Evolutionary conservation across 2,329 filamentous ascomycete species (phyloP).

Genomic region (Pseudopyricularia cyperi): DNA sequence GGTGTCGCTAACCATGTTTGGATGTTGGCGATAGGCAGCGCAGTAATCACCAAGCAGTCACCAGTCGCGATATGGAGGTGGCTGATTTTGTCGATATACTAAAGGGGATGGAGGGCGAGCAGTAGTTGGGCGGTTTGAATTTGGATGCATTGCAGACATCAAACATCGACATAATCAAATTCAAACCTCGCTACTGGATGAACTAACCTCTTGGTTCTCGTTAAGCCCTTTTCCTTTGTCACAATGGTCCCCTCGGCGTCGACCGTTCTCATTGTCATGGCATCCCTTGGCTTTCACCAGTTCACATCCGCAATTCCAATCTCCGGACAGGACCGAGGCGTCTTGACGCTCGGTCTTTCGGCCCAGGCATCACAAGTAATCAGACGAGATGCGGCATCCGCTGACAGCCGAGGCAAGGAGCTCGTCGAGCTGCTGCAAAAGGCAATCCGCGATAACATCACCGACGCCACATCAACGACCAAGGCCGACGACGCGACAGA

Average conservation of each 20-base stretch:
- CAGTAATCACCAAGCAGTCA: background rate
- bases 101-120: no score
- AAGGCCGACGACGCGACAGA: background rate
- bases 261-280: background rate
- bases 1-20: background rate
- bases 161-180: no score
- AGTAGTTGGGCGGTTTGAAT: no score
- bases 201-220: background rate
- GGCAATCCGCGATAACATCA: background rate
- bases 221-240: background rate
- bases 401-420: background rate
- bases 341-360: background rate
- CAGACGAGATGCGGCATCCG: background rate
- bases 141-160: no score
- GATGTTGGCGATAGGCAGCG: background rate
- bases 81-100: background rate
- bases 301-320: background rate
- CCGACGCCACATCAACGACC: background rate
- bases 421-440: background rate
- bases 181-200: background rate
- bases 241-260: background rate
- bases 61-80: background rate
- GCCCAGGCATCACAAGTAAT: background rate
- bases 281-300: background rate
- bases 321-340: background rate